phyloP scores from a whole-genome alignment of 2,329 filamentous ascomycete genomes.

The Eutypa lata region DNA sequence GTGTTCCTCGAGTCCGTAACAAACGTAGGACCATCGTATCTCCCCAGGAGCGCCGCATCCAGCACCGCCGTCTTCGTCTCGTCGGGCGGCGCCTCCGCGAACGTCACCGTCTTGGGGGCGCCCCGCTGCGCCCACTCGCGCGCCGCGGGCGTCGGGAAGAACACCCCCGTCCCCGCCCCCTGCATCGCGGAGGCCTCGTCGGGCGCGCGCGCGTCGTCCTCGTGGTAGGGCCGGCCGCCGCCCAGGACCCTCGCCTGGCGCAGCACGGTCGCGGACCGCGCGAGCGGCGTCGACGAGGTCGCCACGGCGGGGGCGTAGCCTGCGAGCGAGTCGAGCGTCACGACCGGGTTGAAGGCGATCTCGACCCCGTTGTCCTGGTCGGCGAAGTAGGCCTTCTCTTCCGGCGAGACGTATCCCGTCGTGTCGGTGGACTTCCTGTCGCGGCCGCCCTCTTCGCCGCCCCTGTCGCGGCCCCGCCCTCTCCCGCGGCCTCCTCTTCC shows the following conservation, averaged over 20 bases:
- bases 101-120: constrained; percentile 15
- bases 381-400: constrained; percentile 23
- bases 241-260: constrained; percentile 38
- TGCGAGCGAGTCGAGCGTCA: constrained; percentile 30
- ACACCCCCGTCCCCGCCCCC: constrained; percentile 26
- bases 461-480: neutral
- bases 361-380: constrained; percentile 26
- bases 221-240: constrained; percentile 32
- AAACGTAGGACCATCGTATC: constrained; percentile 31
- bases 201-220: constrained; percentile 13
- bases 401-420: constrained; percentile 6
- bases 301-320: constrained; percentile 38
- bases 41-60: constrained; percentile 34
- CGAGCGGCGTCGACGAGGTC: constrained; percentile 23
- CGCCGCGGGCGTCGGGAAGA: constrained; percentile 33
- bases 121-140: constrained; percentile 23
- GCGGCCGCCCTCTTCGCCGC: constrained; percentile 1
- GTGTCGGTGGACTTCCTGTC: constrained; percentile 10
- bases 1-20: too few species aligned
- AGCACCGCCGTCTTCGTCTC: constrained; percentile 31
- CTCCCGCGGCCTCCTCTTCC: constrained; percentile 5
- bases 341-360: constrained; percentile 29
- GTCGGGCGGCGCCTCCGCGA: constrained; percentile 10
- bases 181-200: constrained; percentile 22
- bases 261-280: constrained; percentile 31